Conservation (phyloP, 2,329 filamentous ascomycete genomes). For the Teratosphaeria destructans region DNA sequence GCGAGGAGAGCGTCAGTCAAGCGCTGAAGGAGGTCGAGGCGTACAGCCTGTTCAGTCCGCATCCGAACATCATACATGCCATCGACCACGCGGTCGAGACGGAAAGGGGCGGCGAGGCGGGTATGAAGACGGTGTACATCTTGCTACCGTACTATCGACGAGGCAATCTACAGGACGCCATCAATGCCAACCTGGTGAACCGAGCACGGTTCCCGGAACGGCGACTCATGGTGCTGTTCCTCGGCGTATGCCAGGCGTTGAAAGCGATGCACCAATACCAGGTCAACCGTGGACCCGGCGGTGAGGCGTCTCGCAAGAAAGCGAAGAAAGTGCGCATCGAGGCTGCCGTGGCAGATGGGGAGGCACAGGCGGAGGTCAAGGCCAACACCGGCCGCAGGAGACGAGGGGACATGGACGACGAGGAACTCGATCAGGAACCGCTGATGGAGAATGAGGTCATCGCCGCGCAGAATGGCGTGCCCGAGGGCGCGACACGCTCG, state of each 20-base stretch:
- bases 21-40: constrained; percentile 96
- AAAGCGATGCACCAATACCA: constrained; percentile 86
- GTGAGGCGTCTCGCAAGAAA: constrained; percentile 40
- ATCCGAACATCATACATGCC: constrained; percentile 76
- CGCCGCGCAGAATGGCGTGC: constrained; percentile 55
- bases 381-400: constrained; percentile 36
- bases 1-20: constrained; percentile 86
- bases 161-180: constrained; percentile 93
- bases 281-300: constrained; percentile 47
- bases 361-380: constrained; percentile 34
- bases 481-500: constrained; percentile 59
- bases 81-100: constrained; percentile 74
- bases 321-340: constrained; percentile 46
- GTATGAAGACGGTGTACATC: constrained; percentile 90
- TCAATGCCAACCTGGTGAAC: constrained; percentile 97
- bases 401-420: constrained; percentile 47
- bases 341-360: constrained; percentile 44
- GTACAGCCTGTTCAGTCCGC: constrained; percentile 76
- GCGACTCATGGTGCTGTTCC: constrained; percentile 76
- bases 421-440: constrained; percentile 67
- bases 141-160: constrained; percentile 89
- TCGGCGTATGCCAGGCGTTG: constrained; percentile 82
- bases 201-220: constrained; percentile 82
- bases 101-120: constrained; percentile 50
- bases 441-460: constrained; percentile 68